Evolutionary conservation across 345 rosid species (phyloP), one percentile per base, ranked within the genome.

Genomic region (Kandelia obovata): DNA sequence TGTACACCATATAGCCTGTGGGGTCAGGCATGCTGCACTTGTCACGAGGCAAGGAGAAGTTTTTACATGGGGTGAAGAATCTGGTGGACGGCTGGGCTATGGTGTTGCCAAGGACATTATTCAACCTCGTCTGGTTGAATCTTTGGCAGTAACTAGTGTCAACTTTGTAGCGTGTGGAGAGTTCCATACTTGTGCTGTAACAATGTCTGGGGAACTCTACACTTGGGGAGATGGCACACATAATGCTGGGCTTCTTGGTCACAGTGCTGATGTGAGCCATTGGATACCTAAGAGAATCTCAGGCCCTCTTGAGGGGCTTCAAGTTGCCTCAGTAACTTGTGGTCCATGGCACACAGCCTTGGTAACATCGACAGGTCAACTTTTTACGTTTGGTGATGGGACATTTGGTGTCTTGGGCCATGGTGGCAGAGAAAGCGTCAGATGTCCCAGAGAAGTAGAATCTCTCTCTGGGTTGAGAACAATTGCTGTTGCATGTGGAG

Each of bases 331-430:
- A 6, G 98, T 94, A 7, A 78, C 91, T 47, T 94, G 98, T 78
- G 98, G 98, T 79, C 89, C 97, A 4, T 94, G 98, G 98, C 97
- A 94, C 83, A 94, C 97, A 19, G 95, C 98, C 71, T 78, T 94
- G 80, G 80, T 89, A 81, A 85, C 98, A 9, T 87, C 89, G 46
- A 81, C 81, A 20, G 96, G 98, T 52, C 95, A 91, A 67, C 96
- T 94, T 59, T 94, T 91, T 73, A 94, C 98, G 46, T 94, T 89
- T 65, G 98, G 98, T 69, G 96, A 94, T 80, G 98, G 97, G 37
- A 91, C 96, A 20, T 94, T 94, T 74, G 98, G 97, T 70, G 98
- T 87, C 37, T 76, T 94, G 76, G 98, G 98, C 47, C 98, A 94
- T 47, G 97, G 98, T 20, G 89, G 86, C 77, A 78, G 79, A 76